Conservation (phyloP, 495 filamentous ascomycete species). For the Clavariopsis aquatica region DNA sequence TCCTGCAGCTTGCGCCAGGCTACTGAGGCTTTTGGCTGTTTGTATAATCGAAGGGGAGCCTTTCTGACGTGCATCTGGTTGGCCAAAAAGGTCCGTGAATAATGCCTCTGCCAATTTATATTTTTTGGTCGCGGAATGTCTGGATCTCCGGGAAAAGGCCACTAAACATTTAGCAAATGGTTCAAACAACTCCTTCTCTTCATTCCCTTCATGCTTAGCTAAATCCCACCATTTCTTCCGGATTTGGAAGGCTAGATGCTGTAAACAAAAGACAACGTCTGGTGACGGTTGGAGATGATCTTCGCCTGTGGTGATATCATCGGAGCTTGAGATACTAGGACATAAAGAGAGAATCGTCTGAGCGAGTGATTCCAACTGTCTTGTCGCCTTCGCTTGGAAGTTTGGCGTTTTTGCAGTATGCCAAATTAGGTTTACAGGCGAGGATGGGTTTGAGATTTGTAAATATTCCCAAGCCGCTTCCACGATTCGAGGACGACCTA, state of each 20-base stretch:
- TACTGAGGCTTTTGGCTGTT: conserved; percentile 15
- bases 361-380: conserved; percentile 69
- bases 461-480: conserved; percentile 45
- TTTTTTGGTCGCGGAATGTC: conserved; percentile 30
- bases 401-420: conserved; percentile 51
- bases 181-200: conserved; percentile 66
- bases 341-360: conserved; percentile 66
- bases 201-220: conserved; percentile 66
- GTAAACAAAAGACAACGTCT: conserved; percentile 61
- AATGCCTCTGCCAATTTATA: conserved; percentile 37
- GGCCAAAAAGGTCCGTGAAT: conserved; percentile 22
- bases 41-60: not conserved
- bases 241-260: conserved; percentile 66
- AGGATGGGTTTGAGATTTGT: conserved; percentile 53
- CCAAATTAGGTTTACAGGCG: conserved; percentile 66
- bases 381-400: conserved; percentile 60
- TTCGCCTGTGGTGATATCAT: conserved; percentile 53
- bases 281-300: conserved; percentile 59
- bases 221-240: conserved; percentile 71
- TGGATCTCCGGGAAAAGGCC: conserved; percentile 58
- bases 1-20: conserved; percentile 31
- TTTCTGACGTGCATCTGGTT: not conserved
- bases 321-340: conserved; percentile 56
- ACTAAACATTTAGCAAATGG: conserved; percentile 68
- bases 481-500: conserved; percentile 43